Evolutionary conservation across 805 yeast species (phyloP), one percentile per base, ranked within the genome.

Genomic region (Torulaspora quercuum): DNA sequence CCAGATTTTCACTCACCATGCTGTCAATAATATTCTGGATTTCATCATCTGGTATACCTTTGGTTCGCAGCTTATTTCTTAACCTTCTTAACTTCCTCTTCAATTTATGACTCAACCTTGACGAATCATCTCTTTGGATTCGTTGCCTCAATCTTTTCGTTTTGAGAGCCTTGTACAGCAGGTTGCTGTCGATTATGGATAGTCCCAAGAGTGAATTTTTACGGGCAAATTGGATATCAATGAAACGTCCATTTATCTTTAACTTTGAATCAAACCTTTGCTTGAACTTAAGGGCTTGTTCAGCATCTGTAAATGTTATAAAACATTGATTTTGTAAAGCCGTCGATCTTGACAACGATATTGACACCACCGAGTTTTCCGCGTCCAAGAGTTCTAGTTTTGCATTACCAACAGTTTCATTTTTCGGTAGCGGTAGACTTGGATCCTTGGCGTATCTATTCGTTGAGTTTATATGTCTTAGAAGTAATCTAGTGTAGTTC

Each of bases 21-120:
- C 38, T 19, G 5, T 37, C 37, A 7, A 44, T 35, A 1, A 36
- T 35, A 16, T 38, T 33, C 5, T n/a, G 11, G 7, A 51, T 45
- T 10, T 44, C 45, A 2, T 33, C 43, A 6, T 42, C 53, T 4
- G 35, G 33, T 4, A 45, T 14, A 4, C 52, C 55, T 26, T 51
- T 53, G 17, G 24, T 25, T 27, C 52, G 41, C 14, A 59, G 45
- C 30, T 42, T 48, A 7, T 29, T 21, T 33, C 57, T 49, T 8
- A 57, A 28, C 26, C 64, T 39, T 41, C 64, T 51, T 16, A 46
- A 4, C 11, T 41, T 41, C 23, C 64, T 45, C 26, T 42, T 50
- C 22, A 45, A 17, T 18, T 35, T 23, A 12, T 39, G 33, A 10
- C 24, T 11, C 14, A 33, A 18, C 11, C 19, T 19, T n/a, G 27